phyloP scores from a whole-genome alignment of 768 basidiomycete species.

The Hygrophoropsis aurantiaca region DNA sequence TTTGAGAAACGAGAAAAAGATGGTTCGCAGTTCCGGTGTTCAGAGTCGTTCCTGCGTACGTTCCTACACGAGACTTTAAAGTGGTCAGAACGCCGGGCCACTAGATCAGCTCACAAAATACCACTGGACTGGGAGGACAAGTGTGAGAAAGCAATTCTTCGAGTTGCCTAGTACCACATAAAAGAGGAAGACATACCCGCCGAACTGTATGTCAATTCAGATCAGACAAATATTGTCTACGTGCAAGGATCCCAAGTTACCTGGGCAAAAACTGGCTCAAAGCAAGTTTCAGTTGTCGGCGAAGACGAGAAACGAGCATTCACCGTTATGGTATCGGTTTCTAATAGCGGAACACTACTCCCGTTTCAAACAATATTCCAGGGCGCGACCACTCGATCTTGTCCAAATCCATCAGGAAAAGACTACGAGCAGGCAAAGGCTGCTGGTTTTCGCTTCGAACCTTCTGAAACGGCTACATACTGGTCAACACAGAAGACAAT shows the following conservation, averaged over 20 bases:
- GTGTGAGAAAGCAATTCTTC: conserved; percentile 13
- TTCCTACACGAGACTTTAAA: conserved; percentile 18
- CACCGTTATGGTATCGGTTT: conserved; percentile 34
- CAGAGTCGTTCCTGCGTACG: conserved; percentile 22
- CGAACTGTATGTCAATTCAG: conserved; percentile 33
- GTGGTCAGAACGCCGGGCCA: no score
- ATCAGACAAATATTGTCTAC: conserved; percentile 34
- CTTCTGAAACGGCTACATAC: conserved; percentile 23
- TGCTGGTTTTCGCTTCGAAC: conserved; percentile 21
- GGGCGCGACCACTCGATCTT: conserved; percentile 25
- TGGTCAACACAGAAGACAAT: conserved; percentile 28
- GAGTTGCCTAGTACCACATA: conserved; percentile 23
- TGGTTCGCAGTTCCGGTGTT: conserved; percentile 27
- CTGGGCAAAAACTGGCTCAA: conserved; percentile 25
- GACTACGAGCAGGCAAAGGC: conserved; percentile 19
- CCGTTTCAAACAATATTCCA: conserved; percentile 38
- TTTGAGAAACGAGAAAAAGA: conserved; percentile 21
- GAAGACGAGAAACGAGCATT: conserved; percentile 43
- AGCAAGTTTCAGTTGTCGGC: conserved; percentile 36
- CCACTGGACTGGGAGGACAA: conserved; percentile 28
- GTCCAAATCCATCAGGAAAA: conserved; percentile 13
- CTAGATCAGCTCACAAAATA: conserved; percentile 35
- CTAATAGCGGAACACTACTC: conserved; percentile 30
- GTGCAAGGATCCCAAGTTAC: no score
- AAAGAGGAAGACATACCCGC: conserved; percentile 25